Evolutionary conservation across 148 eudicot species (phyloP), one percentile per base, ranked within the genome.

Genomic region (Nepenthes gracilis): DNA sequence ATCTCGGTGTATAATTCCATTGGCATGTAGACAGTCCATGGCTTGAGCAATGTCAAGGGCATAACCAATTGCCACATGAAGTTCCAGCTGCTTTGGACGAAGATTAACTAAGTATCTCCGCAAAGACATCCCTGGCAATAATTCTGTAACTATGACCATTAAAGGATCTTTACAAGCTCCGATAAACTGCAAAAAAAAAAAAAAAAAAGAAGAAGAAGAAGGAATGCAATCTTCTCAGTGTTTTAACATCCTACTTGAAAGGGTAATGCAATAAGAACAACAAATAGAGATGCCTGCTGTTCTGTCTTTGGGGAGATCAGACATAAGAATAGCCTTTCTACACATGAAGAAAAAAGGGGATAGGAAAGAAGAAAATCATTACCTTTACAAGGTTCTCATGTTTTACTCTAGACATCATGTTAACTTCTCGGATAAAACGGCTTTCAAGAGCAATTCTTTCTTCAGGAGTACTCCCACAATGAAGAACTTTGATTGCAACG

Each of bases 141-240:
- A 72, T 69, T 91, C 97, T 23, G 97, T 77, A 37, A 91, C 97
- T 68, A 91, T 83, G 66, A 91, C 97, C 97, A 92, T 92, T 60
- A 92, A 72, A 56, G 96, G 97, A 64, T 92, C 97, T 67, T 92
- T 92, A 73, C 97, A 92, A 57, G 97, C 97, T 64, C 97, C 97
- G 71, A 92, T 80, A 77, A 92, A 92, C 97, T 92, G 96, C 81
- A 81, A 65, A 66, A 34, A 34, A 15, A 72, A 55, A 81, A 65
- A 66, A 34, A 34, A 15, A 72, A 55, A 11, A 38, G 53, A 33
- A n/a, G 1, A 34, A 58, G 33, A 50, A 35, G 51, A 12, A 11
- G 32, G 2, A 10, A 33, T 15, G 38, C 53, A 49, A 5, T 2
- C 15, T 10, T 6, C 6, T 49, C 6, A 40, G 8, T 49, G 13